Evolutionary conservation across 805 yeast species (phyloP).

Genomic region (Torulaspora indica): DNA sequence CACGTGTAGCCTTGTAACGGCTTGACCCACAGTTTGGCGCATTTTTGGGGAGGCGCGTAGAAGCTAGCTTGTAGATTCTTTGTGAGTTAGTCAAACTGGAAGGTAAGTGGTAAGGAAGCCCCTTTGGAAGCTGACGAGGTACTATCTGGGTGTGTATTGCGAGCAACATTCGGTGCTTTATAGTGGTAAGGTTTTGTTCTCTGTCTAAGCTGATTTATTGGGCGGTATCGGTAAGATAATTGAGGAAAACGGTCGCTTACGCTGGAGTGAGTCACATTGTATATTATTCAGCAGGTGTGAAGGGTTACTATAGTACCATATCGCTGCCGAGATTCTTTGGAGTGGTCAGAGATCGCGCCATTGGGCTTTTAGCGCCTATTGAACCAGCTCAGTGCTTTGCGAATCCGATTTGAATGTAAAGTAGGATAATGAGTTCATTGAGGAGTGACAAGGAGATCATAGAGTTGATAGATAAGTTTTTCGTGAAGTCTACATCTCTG

Average conservation of each 20-base stretch:
- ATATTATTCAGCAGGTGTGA: not conserved
- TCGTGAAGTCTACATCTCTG: conserved; percentile 55
- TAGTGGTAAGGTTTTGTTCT: not conserved
- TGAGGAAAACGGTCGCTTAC: not conserved
- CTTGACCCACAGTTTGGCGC: conserved; percentile 1
- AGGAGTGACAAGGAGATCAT: conserved; percentile 21
- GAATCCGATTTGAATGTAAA: not conserved
- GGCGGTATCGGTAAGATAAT: not conserved
- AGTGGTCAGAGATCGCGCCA: not conserved
- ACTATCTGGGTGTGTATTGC: not conserved
- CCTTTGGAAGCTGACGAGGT: not conserved
- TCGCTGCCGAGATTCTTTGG: not conserved
- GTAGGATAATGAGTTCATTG: conserved; percentile 4
- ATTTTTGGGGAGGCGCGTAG: conserved; percentile 5
- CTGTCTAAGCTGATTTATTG: not conserved
- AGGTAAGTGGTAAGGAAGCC: not conserved
- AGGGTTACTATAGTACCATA: not conserved
- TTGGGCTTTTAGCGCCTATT: not conserved
- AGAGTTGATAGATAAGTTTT: conserved; percentile 55
- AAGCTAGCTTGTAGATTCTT: not conserved
- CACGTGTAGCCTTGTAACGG: no score
- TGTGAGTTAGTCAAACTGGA: not conserved
- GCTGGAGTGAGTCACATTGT: not conserved
- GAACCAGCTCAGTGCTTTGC: not conserved
- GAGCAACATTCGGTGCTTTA: not conserved